phyloP scores from a whole-genome alignment of 345 rosid species.

The Hibiscus tridactylites region DNA sequence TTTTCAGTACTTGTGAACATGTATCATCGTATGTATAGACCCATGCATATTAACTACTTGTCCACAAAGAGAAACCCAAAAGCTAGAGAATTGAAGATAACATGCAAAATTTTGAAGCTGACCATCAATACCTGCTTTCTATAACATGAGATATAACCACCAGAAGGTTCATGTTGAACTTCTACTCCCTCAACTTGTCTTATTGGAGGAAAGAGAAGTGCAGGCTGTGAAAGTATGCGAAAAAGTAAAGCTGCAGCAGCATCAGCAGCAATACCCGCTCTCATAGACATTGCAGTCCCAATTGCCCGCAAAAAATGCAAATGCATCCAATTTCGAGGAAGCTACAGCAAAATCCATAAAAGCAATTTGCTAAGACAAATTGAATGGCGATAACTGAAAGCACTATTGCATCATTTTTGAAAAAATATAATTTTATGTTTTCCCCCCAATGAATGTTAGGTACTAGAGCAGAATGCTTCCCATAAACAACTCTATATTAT shows the following conservation, averaged over 20 bases:
- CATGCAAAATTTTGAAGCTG: background rate
- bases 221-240: conserved; percentile 90
- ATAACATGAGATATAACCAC: conserved; percentile 70
- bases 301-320: conserved; percentile 97
- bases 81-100: background rate
- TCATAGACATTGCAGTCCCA: conserved; percentile 98
- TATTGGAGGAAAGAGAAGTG: conserved; percentile 89
- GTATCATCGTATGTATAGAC: background rate
- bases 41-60: background rate
- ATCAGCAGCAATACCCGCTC: conserved; percentile 96
- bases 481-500: background rate
- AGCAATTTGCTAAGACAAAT: conserved; percentile 3
- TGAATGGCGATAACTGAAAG: conserved; percentile 1
- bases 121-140: conserved; percentile 59
- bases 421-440: background rate
- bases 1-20: background rate
- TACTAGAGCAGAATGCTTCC: background rate
- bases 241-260: conserved; percentile 98
- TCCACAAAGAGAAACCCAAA: background rate
- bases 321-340: conserved; percentile 99
- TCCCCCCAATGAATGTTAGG: background rate
- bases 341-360: conserved; percentile 43
- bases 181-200: conserved; percentile 88
- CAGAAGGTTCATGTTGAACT: conserved; percentile 62
- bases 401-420: background rate